A percentile compares a stretch with the other conserved stretches of the same genome.
Conservation (phyloP, 1,284 basidiomycete species). For the Apiotrichum sp. region DNA sequence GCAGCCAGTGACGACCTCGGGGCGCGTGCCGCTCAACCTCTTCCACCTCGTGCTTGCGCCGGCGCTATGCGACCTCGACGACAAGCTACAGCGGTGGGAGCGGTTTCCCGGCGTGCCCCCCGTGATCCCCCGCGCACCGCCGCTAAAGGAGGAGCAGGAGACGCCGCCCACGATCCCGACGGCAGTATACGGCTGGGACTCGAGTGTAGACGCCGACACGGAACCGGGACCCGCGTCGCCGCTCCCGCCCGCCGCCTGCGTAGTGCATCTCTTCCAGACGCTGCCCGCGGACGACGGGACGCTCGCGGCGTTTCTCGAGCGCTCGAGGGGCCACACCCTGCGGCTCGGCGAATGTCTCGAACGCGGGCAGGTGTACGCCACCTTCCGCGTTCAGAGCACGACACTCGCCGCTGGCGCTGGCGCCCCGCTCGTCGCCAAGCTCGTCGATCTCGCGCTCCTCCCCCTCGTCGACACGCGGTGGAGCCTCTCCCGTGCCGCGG, state of each 20-base stretch:
- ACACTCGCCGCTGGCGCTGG: not conserved
- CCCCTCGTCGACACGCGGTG: constrained; percentile 1
- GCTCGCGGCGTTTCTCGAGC: not conserved
- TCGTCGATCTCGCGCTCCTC: not conserved
- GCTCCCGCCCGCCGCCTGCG: not conserved
- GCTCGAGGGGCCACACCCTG: not conserved
- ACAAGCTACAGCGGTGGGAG: not conserved
- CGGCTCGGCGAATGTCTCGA: not conserved
- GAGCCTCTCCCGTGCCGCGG: not conserved
- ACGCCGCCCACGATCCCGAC: not conserved
- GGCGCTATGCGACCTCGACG: not conserved
- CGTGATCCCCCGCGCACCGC: not conserved
- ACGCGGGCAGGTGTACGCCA: not conserved
- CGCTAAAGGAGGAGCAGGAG: not conserved
- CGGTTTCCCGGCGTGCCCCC: not conserved
- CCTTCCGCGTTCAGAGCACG: not conserved
- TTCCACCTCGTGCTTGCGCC: not conserved
- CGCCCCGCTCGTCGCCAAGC: not conserved
- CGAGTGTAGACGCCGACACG: no score
- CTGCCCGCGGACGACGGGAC: not conserved
- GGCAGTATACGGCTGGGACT: not conserved
- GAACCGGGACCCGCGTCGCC: no score
- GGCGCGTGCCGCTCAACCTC: not conserved
- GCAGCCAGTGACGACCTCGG: not conserved
- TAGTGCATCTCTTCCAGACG: not conserved